Evolutionary conservation across 2,329 filamentous ascomycete genomes (phyloP), one percentile per base, ranked within the genome.

Genomic region (Epicoccum nigrum): DNA sequence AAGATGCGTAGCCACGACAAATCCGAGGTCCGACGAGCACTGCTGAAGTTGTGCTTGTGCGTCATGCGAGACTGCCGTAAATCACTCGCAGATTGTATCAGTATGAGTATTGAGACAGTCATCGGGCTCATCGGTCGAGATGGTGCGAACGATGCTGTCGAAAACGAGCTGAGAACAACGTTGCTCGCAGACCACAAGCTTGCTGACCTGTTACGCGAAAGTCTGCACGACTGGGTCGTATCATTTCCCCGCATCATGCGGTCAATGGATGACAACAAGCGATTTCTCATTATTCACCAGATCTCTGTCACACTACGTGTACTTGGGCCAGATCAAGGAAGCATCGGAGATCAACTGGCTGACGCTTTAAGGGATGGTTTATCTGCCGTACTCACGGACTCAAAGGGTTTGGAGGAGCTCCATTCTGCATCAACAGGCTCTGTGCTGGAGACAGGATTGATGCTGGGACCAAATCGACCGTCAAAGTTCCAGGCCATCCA

Each of bases 171-270:
- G 4, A 79, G 79, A 21, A 81, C 86, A 54, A 76, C 95, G 20
- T 76, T 87, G 5, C 80, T 76, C 31, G 83, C 86, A 9, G 85
- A 91, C 60, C 74, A 81, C 1, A 77, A 82, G 40, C 78, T 92
- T 2, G 76, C 81, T 3, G 85, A 88, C 17, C 76, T 83, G 2
- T 76, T 93, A 20, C 89, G 90, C 61, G 82, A 81, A 21, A 87
- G 84, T 1, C 79, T 95, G 1, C 89, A 93, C 69, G 86, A 86
- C 44, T 97, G 92, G 92, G 82, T 92, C 19, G 84, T 85, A 2
- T 87, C 90, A 32, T 81, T 99, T 15, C 87, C 93, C 4, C 83
- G 92, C 13, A 74, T 90, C 12, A 92, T 97, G 85, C 90, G 93
- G 69, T 84, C 86, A 7, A 88, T 86, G 59, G 92, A 97, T 63